Evolutionary conservation across 768 basidiomycete genomes (phyloP), one percentile per base, ranked within the genome.

Genomic region (Lactarius indigo): DNA sequence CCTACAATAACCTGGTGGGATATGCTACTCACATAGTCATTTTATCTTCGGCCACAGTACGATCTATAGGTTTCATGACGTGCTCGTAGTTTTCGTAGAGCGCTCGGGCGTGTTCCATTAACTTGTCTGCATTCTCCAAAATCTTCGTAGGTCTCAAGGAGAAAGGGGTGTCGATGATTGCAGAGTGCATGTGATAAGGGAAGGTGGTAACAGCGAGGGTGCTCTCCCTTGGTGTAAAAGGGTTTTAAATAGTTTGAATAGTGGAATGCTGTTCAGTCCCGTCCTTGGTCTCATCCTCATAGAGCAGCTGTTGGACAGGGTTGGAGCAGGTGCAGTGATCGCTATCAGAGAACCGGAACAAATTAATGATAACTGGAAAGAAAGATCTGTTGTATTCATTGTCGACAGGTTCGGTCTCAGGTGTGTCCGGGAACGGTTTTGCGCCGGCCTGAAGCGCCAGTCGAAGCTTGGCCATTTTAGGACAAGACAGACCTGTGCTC

Each of bases 61-160:
- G 65, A 18, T 65, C 55, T 17, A 37, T 35, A 5, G 20, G 15
- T n/a, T 28, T 47, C 60, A 65, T 65, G 42, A 23, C 39, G 20
- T 20, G 20, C 10, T 42, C 23, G 44, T 65, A 52, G 9, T 3
- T 9, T 37, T 57, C 1, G 20, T 50, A 65, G 44, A 65, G 65
- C 9, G 10, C 15, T 15, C 50, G 26, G 17, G 60, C 33, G 0
- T 57, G 8, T 4, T 39, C 55, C 60, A 65, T 47, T 9, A 61
- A 10, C 23, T 20, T 52, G 17, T 65, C 65, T 5, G 60, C 65
- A 1, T 20, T 26, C 26, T 57, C 44, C 1, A 65, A 26, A 55
- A 57, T 50, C 23, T 37, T 23, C 35, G 37, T 44, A 9, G 60
- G 60, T 7, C 12, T 23, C 17, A 57, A 44, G 23, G 31, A 26